These are phyloP conservation scores for Saccharomycopsis synnaedendra DNA, from an alignment of 805 yeast genomes.

Conservation along the genomic window DNA sequence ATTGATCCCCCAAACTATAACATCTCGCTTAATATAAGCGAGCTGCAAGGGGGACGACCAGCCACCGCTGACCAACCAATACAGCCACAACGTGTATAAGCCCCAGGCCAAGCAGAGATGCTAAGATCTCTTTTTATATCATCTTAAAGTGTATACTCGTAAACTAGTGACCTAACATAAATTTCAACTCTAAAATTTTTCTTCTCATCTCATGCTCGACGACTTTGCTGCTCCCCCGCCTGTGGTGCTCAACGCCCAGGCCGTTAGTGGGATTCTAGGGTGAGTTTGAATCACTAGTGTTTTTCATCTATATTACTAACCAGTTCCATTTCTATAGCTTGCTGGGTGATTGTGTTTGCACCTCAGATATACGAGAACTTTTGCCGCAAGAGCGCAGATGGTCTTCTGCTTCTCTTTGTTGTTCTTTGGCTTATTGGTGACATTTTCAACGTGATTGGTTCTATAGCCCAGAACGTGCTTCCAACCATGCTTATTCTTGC, in stretches of 20 bases:
- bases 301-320: conserved; percentile 9
- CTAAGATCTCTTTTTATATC: no score
- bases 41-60: no score
- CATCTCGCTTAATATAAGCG: no score
- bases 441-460: conserved; percentile 85
- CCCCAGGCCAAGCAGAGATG: no score
- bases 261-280: conserved; percentile 52
- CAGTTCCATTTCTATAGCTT: conserved; percentile 82
- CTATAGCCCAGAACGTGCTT: conserved; percentile 77
- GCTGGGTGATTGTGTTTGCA: conserved; percentile 96
- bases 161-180: no score
- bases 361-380: conserved; percentile 94
- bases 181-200: no score
- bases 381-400: conserved; percentile 76
- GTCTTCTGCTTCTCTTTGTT: conserved; percentile 77
- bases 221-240: conserved; percentile 44
- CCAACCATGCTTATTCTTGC: conserved; percentile 94
- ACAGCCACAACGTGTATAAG: no score
- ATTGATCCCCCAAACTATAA: no score
- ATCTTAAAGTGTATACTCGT: no score
- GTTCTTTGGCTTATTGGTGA: conserved; percentile 91
- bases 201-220: neutral
- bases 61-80: no score
- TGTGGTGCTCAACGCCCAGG: conserved; percentile 51
- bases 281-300: conserved; percentile 31